Conservation (phyloP, 1,139 yeast species). For the Citeromyces hawaiiensis region DNA sequence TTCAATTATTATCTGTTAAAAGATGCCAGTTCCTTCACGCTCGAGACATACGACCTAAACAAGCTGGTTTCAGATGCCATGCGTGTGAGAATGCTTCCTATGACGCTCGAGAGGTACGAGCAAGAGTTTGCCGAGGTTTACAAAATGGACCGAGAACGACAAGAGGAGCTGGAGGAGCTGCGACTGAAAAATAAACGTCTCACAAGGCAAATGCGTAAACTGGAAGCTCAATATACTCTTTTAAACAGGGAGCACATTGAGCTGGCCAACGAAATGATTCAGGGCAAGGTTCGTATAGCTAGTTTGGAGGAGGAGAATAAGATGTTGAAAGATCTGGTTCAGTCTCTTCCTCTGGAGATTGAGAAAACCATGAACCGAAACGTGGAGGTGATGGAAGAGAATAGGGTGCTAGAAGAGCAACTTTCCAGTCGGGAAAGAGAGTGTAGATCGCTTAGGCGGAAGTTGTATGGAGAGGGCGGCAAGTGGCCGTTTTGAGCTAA, state of each 20-base stretch:
- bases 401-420: constrained; percentile 38
- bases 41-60: constrained; percentile 44
- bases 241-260: constrained; percentile 73
- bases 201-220: constrained; percentile 57
- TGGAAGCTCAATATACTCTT: constrained; percentile 57
- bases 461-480: constrained; percentile 17
- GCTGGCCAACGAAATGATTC: constrained; percentile 63
- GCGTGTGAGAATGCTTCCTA: constrained; percentile 57
- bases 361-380: constrained; percentile 45
- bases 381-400: constrained; percentile 41
- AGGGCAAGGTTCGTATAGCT: constrained; percentile 48
- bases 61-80: constrained; percentile 73
- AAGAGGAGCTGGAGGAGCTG: constrained; percentile 55
- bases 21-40: constrained; percentile 7
- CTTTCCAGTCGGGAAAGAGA: constrained; percentile 39
- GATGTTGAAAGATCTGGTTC: constrained; percentile 37
- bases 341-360: constrained; percentile 34
- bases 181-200: constrained; percentile 58
- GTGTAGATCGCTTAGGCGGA: constrained; percentile 16
- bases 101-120: constrained; percentile 53
- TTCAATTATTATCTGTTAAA: constrained; percentile 52
- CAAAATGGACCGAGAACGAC: constrained; percentile 51
- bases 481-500: constrained; percentile 3
- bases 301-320: constrained; percentile 54
- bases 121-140: constrained; percentile 68